phyloP scores from a whole-genome alignment of 2,329 filamentous ascomycete genomes.

The Cladosporium oxysporum region DNA sequence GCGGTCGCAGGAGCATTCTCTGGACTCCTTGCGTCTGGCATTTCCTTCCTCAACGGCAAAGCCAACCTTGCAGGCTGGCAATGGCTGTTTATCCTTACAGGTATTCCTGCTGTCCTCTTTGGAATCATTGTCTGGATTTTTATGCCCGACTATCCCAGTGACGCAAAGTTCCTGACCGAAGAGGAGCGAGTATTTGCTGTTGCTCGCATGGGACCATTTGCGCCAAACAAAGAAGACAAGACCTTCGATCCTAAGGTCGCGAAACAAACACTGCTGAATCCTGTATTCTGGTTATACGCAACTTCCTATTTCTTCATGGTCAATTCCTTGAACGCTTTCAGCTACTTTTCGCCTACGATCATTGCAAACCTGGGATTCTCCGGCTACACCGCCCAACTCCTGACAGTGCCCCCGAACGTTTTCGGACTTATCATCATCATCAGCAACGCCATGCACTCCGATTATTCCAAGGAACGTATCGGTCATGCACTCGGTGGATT shows the following conservation, averaged over 20 bases:
- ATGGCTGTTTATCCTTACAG: constrained; percentile 34
- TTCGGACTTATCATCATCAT: constrained; percentile 26
- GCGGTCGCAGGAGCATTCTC: constrained; percentile 55
- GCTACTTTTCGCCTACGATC: constrained; percentile 59
- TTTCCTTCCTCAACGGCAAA: constrained; percentile 40
- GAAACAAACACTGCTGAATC: constrained; percentile 47
- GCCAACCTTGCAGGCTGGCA: constrained; percentile 26
- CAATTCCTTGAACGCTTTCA: constrained; percentile 56
- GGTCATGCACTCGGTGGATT: constrained; percentile 19
- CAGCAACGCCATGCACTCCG: constrained; percentile 21
- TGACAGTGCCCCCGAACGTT: constrained; percentile 47
- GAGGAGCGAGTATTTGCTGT: constrained; percentile 45
- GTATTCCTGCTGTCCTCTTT: constrained; percentile 37
- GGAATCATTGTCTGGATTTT: constrained; percentile 47
- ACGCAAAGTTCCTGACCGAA: constrained; percentile 57
- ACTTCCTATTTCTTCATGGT: constrained; percentile 37
- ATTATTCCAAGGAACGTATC: constrained; percentile 23
- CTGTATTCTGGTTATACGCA: constrained; percentile 47
- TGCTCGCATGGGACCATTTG: constrained; percentile 39
- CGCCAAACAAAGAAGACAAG: constrained; percentile 23
- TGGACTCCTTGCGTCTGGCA: constrained; percentile 52
- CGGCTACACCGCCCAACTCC: constrained; percentile 43
- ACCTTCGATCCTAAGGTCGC: constrained; percentile 38
- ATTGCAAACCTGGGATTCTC: constrained; percentile 47
- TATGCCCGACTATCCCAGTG: constrained; percentile 61